These are phyloP conservation scores for Paraurostyla sp. DNA, from an alignment of 73 alveolate species.

Conservation along the genomic window DNA sequence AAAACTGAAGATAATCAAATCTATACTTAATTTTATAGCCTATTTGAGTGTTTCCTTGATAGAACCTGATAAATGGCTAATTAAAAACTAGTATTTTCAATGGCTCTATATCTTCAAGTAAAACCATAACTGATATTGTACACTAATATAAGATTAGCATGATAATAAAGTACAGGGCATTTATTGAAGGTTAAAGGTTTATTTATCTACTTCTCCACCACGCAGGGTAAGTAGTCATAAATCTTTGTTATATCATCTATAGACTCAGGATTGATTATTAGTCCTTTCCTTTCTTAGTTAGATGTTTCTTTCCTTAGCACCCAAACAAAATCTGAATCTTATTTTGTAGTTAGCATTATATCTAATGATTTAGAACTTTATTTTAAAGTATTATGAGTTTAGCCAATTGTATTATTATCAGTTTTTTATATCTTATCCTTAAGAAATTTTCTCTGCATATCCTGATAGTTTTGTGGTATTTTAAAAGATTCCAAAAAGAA, in stretches of 20 bases:
- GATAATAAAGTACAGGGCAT: not conserved
- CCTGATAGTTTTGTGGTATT: not conserved
- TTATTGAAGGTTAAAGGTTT: not conserved
- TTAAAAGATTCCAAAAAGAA: not conserved
- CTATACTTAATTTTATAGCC: constrained; percentile 38
- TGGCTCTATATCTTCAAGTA: not conserved
- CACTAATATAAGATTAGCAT: not conserved
- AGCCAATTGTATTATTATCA: not conserved
- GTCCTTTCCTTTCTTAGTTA: not conserved
- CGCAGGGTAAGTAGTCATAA: constrained; percentile 24
- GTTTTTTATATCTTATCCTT: not conserved
- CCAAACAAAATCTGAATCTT: not conserved
- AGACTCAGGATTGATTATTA: not conserved
- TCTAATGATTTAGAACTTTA: not conserved
- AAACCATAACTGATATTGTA: not conserved
- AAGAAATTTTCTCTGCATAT: not conserved
- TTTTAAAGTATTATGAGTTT: not conserved
- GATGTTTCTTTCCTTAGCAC: not conserved
- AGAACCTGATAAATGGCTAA: not conserved
- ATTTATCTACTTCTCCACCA: not conserved
- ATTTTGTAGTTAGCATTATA: not conserved
- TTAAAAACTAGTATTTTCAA: constrained; percentile 12
- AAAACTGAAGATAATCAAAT: not conserved
- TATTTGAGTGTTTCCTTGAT: constrained; percentile 1
- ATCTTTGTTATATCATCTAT: not conserved